A percentile compares a stretch with the other conserved stretches of the same genome.
These are phyloP conservation scores for Metschnikowia bowlesiae DNA, from an alignment of 805 yeast species.

Conservation along the genomic window DNA sequence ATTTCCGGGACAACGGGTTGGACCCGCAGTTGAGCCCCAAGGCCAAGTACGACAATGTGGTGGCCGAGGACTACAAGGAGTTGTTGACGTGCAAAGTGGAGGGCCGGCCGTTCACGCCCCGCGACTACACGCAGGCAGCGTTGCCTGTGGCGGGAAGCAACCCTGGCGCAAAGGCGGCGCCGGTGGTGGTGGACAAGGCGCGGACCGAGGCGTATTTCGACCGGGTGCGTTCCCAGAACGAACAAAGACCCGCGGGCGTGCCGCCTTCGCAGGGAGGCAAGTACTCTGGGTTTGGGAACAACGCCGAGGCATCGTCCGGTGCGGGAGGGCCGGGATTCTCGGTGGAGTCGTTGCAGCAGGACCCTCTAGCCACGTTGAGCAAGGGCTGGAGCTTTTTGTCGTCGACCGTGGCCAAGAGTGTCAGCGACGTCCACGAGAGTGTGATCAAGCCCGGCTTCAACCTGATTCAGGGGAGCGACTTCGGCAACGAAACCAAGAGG, in stretches of 20 bases:
- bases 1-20: constrained; percentile 68
- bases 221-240: constrained; percentile 68
- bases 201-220: constrained; percentile 82
- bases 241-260: constrained; percentile 64
- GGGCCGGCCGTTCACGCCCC: constrained; percentile 64
- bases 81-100: constrained; percentile 70
- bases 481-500: constrained; percentile 74
- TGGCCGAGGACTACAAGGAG: constrained; percentile 92
- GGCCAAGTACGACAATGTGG: constrained; percentile 77
- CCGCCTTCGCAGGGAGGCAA: constrained; percentile 96
- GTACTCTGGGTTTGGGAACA: constrained; percentile 86
- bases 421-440: constrained; percentile 77
- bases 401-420: constrained; percentile 76
- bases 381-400: constrained; percentile 96
- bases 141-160: constrained; percentile 28
- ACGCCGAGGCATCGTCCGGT: constrained; percentile 48
- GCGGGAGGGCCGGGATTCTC: constrained; percentile 46
- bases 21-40: constrained; percentile 60
- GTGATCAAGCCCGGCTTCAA: constrained; percentile 90
- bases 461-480: constrained; percentile 71
- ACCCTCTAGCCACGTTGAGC: constrained; percentile 85
- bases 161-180: constrained; percentile 24
- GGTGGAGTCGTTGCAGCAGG: constrained; percentile 65
- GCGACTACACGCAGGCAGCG: constrained; percentile 50
- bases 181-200: constrained; percentile 36